phyloP scores from a whole-genome alignment of 2,329 filamentous ascomycete genomes.

The Sarocladium oryzae region DNA sequence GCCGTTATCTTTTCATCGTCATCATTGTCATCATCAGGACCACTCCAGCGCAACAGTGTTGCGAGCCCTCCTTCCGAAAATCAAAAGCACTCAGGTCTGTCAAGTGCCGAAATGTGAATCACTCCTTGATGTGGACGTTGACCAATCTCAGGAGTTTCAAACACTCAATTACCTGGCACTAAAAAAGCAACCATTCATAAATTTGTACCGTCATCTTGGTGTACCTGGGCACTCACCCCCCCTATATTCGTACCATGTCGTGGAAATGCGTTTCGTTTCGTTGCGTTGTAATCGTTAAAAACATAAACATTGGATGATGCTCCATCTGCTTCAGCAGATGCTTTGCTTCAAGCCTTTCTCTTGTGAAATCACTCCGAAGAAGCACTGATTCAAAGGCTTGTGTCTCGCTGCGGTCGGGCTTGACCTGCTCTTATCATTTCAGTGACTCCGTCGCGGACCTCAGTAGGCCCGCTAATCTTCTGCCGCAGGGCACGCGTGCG shows the following conservation, averaged over 20 bases:
- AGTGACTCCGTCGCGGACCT: conserved; percentile 52
- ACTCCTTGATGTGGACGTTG: no score
- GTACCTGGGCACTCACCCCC: background rate
- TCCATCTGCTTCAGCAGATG: no score
- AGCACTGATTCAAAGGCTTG: no score
- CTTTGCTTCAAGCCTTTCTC: no score
- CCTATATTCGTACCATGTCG: conserved; percentile 6
- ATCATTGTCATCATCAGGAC: background rate
- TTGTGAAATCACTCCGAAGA: no score
- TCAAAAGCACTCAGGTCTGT: background rate
- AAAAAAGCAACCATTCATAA: background rate
- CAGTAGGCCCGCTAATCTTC: conserved; percentile 53
- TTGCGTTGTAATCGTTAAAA: conserved; percentile 7
- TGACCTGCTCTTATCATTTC: conserved; percentile 44
- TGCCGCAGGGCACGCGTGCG: conserved; percentile 50
- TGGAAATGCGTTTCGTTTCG: background rate
- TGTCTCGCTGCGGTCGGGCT: background rate
- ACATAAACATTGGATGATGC: background rate
- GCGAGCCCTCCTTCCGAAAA: background rate
- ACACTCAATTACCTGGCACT: background rate
- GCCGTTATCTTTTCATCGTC: background rate
- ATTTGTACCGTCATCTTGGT: background rate
- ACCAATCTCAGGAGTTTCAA: no score
- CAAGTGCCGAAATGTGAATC: background rate
- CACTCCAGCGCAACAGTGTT: background rate